Evolutionary conservation across 1,284 basidiomycete species (phyloP).

Genomic region (Boletellus dicymbophilus): DNA sequence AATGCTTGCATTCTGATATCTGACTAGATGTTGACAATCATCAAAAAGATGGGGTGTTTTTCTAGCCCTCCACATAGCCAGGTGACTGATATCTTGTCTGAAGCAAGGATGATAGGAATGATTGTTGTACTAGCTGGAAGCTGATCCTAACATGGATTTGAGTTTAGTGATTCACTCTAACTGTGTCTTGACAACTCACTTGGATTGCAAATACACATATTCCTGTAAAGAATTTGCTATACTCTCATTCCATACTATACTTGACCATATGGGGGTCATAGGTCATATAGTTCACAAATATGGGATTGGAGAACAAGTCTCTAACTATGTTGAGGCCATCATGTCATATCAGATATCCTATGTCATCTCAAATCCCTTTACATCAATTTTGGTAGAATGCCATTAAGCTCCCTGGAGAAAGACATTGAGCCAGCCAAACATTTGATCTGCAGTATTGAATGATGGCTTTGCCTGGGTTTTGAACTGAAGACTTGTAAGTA

Average conservation of each 20-base stretch:
- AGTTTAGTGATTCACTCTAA: background rate
- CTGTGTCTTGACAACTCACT: background rate
- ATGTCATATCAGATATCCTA: background rate
- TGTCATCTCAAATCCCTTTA: background rate
- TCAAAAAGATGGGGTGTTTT: conserved; percentile 9
- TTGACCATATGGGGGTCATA: conserved; percentile 2
- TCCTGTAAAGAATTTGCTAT: conserved; percentile 5
- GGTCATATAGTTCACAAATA: conserved; percentile 5
- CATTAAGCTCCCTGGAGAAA: background rate
- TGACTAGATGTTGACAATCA: conserved; percentile 8
- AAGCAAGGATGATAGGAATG: background rate
- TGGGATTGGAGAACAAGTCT: conserved; percentile 5
- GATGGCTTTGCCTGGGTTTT: background rate
- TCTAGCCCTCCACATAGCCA: conserved; percentile 1
- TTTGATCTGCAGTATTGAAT: background rate
- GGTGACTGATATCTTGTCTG: conserved; percentile 2
- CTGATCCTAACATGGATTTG: background rate
- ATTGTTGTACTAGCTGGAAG: background rate
- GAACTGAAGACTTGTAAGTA: background rate
- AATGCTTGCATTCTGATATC: conserved; percentile 6
- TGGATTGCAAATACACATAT: background rate
- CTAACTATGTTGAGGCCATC: background rate
- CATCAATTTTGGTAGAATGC: background rate
- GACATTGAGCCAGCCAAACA: background rate
- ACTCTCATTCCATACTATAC: background rate